Evolutionary conservation across 768 basidiomycete genomes (phyloP).

Genomic region (Tephrocybe rancida): DNA sequence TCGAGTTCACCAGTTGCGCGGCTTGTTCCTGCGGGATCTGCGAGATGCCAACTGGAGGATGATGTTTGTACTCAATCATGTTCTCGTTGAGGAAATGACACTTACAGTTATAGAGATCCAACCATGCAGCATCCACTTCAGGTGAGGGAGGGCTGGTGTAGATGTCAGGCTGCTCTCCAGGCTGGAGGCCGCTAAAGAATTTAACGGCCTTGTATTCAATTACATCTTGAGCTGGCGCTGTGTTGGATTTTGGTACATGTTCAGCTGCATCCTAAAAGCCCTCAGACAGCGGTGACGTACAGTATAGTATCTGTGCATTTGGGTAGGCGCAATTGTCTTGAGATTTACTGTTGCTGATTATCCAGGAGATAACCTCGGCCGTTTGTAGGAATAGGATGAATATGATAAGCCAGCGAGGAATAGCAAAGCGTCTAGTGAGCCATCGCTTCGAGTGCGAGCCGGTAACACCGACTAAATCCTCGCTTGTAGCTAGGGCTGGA

Average conservation of each 20-base stretch:
- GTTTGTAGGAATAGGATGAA: too few species aligned
- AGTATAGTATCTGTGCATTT: slow-evolving; percentile 8
- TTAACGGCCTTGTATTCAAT: slow-evolving; percentile 13
- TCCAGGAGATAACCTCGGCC: too few species aligned
- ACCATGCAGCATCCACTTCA: slow-evolving; percentile 12
- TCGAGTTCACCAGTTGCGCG: slow-evolving; percentile 4
- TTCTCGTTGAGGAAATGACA: not conserved
- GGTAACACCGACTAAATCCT: too few species aligned
- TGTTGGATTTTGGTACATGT: not conserved
- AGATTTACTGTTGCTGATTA: too few species aligned
- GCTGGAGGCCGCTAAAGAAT: slow-evolving; percentile 8
- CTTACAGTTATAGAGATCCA: slow-evolving; percentile 7
- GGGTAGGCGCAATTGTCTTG: slow-evolving; percentile 1
- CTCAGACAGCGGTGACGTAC: not conserved
- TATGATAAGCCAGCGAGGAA: too few species aligned
- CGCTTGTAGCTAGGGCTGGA: too few species aligned
- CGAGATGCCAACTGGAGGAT: slow-evolving; percentile 4
- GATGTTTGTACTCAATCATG: too few species aligned
- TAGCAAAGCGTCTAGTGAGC: too few species aligned
- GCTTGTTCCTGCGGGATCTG: slow-evolving; percentile 6
- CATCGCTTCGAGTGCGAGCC: too few species aligned
- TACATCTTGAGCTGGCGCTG: slow-evolving; percentile 2
- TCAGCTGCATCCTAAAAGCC: not conserved
- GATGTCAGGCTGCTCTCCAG: slow-evolving; percentile 6
- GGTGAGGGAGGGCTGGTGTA: slow-evolving; percentile 10